Base-by-base conservation (phyloP, 1,284 basidiomycete species). In the Wolfiporia cocos region DNA sequence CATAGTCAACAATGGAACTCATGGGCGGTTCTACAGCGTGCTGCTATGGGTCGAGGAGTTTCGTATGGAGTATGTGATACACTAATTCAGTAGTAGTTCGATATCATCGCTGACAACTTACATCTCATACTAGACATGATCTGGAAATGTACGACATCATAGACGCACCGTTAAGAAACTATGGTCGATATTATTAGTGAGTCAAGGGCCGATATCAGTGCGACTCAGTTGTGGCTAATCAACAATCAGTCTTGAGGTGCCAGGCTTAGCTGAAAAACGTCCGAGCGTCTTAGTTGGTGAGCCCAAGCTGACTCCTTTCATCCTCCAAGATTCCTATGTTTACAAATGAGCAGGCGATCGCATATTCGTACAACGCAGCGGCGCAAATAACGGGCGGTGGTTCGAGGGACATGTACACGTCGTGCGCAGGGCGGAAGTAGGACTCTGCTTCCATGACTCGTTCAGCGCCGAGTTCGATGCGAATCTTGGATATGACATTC, bases 251-350 rank as follows among this genome's bases (percentile, higher is more conserved):
- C 63, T 82, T 11, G 42, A 56, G 2, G 78, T 82, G 3, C 77
- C 75, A 9, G 80, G 78, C 2, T 57, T 83, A 2, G 77, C 79
- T 1, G 80, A 82, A 55, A 81, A 80, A 46, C 67, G 76, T 2
- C 77, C 77, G 0, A 78, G 76, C 49, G 76, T 81, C 3, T 62
- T 81, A 3, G 64, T 75, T 22, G 79, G 79, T 72, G 38, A 51
- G 68, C 58, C 17, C 37, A 3, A 19, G 5, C 15, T 35, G 31
- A 11, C n/a, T 37, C 21, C 15, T 17, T 37, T 2, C 3, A n/a
- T 12, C 19, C 11, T 5, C 23, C 1, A 3, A 7, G 2, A 15
- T 32, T n/a, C 24, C 15, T 11, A 28, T 22, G n/a, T 19, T 45
- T 15, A 39, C 18, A 39, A 18, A 17, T n/a, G 20, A 19, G 37